Conservation (phyloP, 768 basidiomycete genomes). For the Epithele typhae region DNA sequence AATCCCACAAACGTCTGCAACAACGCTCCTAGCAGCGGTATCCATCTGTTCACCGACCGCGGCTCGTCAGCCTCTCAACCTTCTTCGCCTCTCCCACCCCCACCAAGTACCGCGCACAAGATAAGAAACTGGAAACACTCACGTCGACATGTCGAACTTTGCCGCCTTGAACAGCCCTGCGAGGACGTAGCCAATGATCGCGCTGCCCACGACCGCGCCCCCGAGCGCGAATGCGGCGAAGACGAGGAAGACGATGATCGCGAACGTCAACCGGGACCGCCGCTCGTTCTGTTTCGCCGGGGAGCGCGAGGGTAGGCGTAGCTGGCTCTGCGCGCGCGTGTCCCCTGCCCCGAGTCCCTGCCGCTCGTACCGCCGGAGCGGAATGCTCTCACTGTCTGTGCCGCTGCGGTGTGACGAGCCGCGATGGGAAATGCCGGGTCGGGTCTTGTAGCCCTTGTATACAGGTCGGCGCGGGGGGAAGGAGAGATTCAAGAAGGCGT, state of each 20-base stretch:
- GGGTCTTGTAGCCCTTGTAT: conserved; percentile 3
- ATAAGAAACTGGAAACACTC: conserved; percentile 11
- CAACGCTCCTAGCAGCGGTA: conserved; percentile 39
- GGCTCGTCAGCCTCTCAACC: too few species aligned
- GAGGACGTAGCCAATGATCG: conserved; percentile 35
- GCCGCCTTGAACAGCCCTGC: conserved; percentile 35
- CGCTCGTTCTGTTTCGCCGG: conserved; percentile 26
- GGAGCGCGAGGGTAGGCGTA: conserved; percentile 8
- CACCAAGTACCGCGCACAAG: too few species aligned
- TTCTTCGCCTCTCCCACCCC: too few species aligned
- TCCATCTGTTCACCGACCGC: too few species aligned
- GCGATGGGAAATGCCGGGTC: not conserved
- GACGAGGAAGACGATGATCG: conserved; percentile 34
- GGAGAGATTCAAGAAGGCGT: conserved; percentile 39
- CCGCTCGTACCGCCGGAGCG: conserved; percentile 8
- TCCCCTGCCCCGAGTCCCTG: conserved; percentile 1
- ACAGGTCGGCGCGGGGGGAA: conserved; percentile 29
- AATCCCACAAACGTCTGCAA: conserved; percentile 37
- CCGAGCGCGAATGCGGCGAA: conserved; percentile 32
- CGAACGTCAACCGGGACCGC: conserved; percentile 36
- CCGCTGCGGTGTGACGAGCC: conserved; percentile 11
- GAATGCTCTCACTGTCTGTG: conserved; percentile 11
- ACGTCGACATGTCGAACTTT: conserved; percentile 39
- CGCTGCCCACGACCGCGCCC: conserved; percentile 36
- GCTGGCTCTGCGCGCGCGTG: not conserved